Percentiles rank a stretch among this genome's conserved stretches.
Evolutionary conservation across 805 yeast species (phyloP).

Genomic region (Yamadazyma olivae): DNA sequence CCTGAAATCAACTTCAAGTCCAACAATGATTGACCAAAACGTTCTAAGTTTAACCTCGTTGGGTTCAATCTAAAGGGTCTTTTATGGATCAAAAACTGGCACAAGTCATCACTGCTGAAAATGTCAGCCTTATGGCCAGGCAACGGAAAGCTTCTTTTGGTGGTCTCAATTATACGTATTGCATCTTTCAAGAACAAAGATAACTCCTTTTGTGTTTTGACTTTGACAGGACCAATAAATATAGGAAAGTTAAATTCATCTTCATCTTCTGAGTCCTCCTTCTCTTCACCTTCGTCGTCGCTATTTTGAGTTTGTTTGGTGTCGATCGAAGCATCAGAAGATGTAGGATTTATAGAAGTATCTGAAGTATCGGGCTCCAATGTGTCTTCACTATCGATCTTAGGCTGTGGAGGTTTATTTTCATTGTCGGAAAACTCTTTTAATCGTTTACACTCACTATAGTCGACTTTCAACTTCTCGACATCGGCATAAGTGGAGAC

Average conservation of each 20-base stretch:
- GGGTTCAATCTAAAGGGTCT: conserved; percentile 34
- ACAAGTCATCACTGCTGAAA: conserved; percentile 37
- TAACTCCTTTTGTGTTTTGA: conserved; percentile 18
- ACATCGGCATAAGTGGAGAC: conserved; percentile 18
- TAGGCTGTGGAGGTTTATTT: conserved; percentile 2
- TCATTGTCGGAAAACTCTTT: conserved; percentile 27
- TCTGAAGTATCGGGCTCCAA: conserved; percentile 1
- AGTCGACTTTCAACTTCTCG: conserved; percentile 27
- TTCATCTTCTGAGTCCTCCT: conserved; percentile 3
- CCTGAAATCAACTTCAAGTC: conserved; percentile 31
- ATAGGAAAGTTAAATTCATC: conserved; percentile 27
- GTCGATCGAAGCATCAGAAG: neutral
- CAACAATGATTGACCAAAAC: conserved; percentile 37
- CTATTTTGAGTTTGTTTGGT: conserved; percentile 2
- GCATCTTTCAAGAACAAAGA: conserved; percentile 19
- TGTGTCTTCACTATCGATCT: neutral
- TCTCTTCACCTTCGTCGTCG: conserved; percentile 4
- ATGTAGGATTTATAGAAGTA: neutral
- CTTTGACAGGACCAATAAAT: conserved; percentile 22
- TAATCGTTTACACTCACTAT: conserved; percentile 26
- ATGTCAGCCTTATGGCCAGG: conserved; percentile 40
- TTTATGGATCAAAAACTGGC: conserved; percentile 18
- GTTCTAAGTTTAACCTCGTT: conserved; percentile 33
- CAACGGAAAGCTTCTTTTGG: conserved; percentile 31
- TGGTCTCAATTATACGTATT: conserved; percentile 20